These are phyloP conservation scores for Glutinoglossum americanum DNA, from an alignment of 495 filamentous ascomycete genomes.

Conservation along the genomic window DNA sequence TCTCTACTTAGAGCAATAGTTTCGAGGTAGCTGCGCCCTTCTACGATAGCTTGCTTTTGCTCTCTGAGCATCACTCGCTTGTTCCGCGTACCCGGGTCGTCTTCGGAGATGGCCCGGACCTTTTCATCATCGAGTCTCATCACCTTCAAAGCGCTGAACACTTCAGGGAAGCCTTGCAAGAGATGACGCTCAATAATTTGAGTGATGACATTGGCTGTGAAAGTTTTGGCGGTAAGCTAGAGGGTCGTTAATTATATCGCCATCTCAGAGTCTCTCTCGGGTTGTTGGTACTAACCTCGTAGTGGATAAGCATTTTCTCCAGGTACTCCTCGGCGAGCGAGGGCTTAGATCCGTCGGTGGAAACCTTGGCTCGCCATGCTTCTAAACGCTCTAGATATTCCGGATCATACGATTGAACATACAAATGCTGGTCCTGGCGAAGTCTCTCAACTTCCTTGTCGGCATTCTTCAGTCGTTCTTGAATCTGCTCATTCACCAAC, in stretches of 20 bases:
- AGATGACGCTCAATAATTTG: background rate
- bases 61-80: background rate
- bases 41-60: background rate
- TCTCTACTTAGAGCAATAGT: background rate
- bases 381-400: constrained; percentile 20
- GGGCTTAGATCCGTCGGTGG: constrained; percentile 13
- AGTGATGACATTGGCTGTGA: background rate
- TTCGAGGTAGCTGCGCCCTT: background rate
- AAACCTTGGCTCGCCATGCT: constrained; percentile 13
- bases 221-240: background rate
- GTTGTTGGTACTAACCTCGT: constrained; percentile 10
- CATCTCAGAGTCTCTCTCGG: background rate
- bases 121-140: background rate
- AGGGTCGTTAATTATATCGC: background rate
- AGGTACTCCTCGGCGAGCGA: constrained; percentile 20
- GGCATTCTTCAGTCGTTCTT: constrained; percentile 17
- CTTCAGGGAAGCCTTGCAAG: background rate
- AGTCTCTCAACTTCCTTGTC: constrained; percentile 19
- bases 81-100: background rate
- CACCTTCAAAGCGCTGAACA: background rate
- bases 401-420: constrained; percentile 22
- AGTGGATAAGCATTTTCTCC: constrained; percentile 24
- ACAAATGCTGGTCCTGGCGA: constrained; percentile 17
- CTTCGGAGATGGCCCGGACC: background rate
- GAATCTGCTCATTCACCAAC: constrained; percentile 19